Conservation (phyloP, 2,329 filamentous ascomycete species). For the Aspergillus floridensis region DNA sequence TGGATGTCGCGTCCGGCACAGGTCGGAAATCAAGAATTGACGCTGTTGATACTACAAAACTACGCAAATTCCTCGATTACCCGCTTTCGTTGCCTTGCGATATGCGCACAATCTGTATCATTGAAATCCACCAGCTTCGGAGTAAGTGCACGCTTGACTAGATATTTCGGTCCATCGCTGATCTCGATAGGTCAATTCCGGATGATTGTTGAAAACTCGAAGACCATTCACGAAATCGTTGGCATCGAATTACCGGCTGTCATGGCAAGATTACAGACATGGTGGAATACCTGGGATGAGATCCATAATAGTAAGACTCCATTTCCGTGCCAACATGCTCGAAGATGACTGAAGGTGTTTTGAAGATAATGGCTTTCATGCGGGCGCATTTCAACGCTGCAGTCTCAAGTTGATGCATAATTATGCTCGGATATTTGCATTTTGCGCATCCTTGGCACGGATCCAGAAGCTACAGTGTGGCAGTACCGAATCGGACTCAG, state of each 20-base stretch:
- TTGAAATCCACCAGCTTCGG: slow-evolving; percentile 37
- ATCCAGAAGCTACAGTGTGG: slow-evolving; percentile 34
- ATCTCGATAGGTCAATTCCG: slow-evolving; percentile 25
- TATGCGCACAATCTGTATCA: slow-evolving; percentile 35
- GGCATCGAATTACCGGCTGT: slow-evolving; percentile 30
- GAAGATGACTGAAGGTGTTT: background rate
- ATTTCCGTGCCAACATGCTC: background rate
- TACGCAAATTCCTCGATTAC: slow-evolving; percentile 35
- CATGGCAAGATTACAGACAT: slow-evolving; percentile 31
- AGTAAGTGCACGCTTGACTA: slow-evolving; percentile 15
- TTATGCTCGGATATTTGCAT: slow-evolving; percentile 34
- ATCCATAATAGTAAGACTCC: slow-evolving; percentile 31
- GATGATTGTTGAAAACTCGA: slow-evolving; percentile 28
- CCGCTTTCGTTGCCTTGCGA: slow-evolving; percentile 35
- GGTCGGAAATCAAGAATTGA: slow-evolving; percentile 35
- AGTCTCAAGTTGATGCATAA: slow-evolving; percentile 35
- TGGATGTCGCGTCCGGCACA: slow-evolving; percentile 36
- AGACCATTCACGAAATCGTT: slow-evolving; percentile 26
- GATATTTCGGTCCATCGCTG: background rate
- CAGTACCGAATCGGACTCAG: slow-evolving; percentile 18
- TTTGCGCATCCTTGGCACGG: slow-evolving; percentile 33
- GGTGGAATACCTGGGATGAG: slow-evolving; percentile 37
- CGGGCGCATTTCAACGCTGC: slow-evolving; percentile 36
- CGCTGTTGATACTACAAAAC: slow-evolving; percentile 33
- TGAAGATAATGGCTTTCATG: slow-evolving; percentile 37